Conservation (phyloP, 2,329 filamentous ascomycete genomes). For the Penicillium rolfsii region DNA sequence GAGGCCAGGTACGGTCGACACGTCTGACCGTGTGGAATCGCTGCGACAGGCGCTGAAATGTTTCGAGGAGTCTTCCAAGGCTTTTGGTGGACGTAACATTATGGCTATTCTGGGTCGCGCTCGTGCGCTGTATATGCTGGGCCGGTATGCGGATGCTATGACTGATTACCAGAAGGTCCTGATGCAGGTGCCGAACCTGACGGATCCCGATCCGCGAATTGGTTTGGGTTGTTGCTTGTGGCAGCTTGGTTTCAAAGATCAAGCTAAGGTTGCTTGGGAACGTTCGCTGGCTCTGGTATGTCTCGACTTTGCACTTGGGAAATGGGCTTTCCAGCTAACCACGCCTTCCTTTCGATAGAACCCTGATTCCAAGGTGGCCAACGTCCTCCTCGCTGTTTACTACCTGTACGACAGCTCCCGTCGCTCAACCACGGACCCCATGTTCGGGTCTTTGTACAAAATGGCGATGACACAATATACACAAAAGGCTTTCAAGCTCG, state of each 20-base stretch:
- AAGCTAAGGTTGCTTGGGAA: conserved; percentile 89
- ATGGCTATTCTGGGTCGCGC: conserved; percentile 90
- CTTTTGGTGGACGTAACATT: conserved; percentile 84
- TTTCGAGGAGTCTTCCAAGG: conserved; percentile 89
- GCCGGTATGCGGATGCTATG: conserved; percentile 81
- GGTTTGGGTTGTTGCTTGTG: conserved; percentile 97
- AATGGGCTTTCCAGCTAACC: neutral
- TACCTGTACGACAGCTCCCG: conserved; percentile 85
- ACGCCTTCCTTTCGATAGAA: conserved; percentile 47
- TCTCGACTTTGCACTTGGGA: neutral
- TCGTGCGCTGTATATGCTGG: conserved; percentile 81
- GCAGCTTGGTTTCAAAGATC: conserved; percentile 92
- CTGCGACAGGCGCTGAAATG: conserved; percentile 85
- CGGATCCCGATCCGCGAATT: conserved; percentile 92
- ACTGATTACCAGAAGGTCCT: conserved; percentile 85
- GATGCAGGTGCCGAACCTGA: conserved; percentile 79
- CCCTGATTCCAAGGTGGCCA: conserved; percentile 83
- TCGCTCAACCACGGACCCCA: conserved; percentile 78
- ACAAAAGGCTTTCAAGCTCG: conserved; percentile 88
- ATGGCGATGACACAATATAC: conserved; percentile 94
- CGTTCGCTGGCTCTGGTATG: conserved; percentile 75
- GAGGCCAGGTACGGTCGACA: conserved; percentile 65
- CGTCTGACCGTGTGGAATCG: conserved; percentile 72
- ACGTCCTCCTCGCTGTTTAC: conserved; percentile 86
- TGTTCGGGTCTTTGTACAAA: conserved; percentile 84